These are phyloP conservation scores for Talaromyces sp. DNA, from an alignment of 2,329 filamentous ascomycete genomes.

Conservation along the genomic window DNA sequence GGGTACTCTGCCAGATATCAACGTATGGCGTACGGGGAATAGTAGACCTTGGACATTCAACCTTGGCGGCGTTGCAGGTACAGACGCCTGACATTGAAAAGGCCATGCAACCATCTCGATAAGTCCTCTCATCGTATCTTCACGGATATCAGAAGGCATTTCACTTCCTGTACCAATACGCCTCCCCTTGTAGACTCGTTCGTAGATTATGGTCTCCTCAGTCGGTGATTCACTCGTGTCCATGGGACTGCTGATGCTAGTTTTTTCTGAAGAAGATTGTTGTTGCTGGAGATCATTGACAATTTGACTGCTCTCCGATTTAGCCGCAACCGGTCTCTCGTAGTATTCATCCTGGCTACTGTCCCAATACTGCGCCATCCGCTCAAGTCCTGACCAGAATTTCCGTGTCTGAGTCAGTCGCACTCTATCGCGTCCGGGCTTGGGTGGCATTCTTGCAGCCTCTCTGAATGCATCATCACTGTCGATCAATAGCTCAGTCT, in stretches of 20 bases:
- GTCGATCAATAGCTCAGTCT: constrained; percentile 52
- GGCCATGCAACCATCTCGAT: constrained; percentile 58
- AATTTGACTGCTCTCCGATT: constrained; percentile 5
- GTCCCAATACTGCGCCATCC: constrained; percentile 63
- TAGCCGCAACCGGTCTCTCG: constrained; percentile 32
- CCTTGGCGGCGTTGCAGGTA: constrained; percentile 47
- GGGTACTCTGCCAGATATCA: constrained; percentile 53
- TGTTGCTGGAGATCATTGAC: constrained; percentile 14
- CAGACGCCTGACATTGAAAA: constrained; percentile 54
- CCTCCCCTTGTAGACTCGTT: constrained; percentile 53
- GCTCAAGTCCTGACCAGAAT: constrained; percentile 59
- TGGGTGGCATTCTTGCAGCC: constrained; percentile 48
- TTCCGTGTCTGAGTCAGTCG: constrained; percentile 56
- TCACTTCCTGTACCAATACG: constrained; percentile 56
- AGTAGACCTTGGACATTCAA: constrained; percentile 51
- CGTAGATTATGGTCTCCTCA: constrained; percentile 15
- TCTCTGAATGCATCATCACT: constrained; percentile 59
- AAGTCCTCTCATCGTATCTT: constrained; percentile 55
- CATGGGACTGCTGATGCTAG: not conserved
- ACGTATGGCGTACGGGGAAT: constrained; percentile 56
- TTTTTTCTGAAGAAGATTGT: not conserved
- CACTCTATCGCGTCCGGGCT: constrained; percentile 45
- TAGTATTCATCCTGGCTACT: constrained; percentile 57
- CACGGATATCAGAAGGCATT: constrained; percentile 58
- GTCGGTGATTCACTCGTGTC: constrained; percentile 10